Evolutionary conservation across 2,329 filamentous ascomycete species (phyloP), one percentile per base, ranked within the genome.

Genomic region (Diaporthe humulicola): DNA sequence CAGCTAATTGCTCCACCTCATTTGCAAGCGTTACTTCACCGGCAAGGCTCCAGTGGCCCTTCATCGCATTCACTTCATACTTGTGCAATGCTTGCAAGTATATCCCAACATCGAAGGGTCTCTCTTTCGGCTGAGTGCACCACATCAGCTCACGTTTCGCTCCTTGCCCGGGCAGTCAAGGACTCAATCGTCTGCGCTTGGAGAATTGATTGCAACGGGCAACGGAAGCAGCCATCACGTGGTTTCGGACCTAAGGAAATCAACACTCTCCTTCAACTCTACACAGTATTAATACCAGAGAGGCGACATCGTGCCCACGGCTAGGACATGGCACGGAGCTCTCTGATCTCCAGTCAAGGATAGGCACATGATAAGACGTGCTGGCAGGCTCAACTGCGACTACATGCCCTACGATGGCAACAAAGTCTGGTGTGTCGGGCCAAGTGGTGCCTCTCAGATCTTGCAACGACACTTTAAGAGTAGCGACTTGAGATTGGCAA

Each of bases 1-100:
- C 48, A 72, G 58, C 64, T 48, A 42, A 10, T 17, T 19, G 25
- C 58, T 54, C 45, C 40, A 60, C 69, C 48, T 40, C 67, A 71
- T 56, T 72, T 72, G 73, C 73, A 74, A 54, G 36, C 28, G 45
- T 70, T 19, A 17, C 33, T 56, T 19, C 66, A 69, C 33, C 4
- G 19, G n/a, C 50, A 10, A 54, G 48, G 25, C 30, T n/a, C n/a
- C 8, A 1, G 66, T 2, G 8, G 15, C 28, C n/a, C 22, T 45
- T 8, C 33, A n/a, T n/a, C n/a, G n/a, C n/a, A n/a, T n/a, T n/a
- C n/a, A n/a, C n/a, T n/a, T n/a, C n/a, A 25, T 17, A 4, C 56
- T 14, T 25, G 33, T 54, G 10, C 33, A 38, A 33, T 2, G 40
- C 40, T 17, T 9, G 5, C 10, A 2, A 30, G 3, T 30, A 10